These are phyloP conservation scores for Coemansia sp. DNA, from an alignment of 192 early-diverging fungal species.

Conservation along the genomic window DNA sequence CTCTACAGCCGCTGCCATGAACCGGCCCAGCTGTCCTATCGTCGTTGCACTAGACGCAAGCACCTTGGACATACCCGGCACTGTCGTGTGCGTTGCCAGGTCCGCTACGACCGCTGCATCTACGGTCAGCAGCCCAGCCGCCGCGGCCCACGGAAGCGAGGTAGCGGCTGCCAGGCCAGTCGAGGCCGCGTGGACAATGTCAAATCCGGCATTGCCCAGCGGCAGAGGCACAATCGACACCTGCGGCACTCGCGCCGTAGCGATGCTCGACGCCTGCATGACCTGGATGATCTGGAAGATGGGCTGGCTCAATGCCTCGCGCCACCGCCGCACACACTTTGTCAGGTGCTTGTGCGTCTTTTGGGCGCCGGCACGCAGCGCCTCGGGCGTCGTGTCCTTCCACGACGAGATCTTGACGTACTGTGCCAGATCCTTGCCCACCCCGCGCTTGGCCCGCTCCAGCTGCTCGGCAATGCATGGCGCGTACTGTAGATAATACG, in stretches of 20 bases:
- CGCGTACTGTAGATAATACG: slow-evolving; percentile 78
- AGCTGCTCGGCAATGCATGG: slow-evolving; percentile 54
- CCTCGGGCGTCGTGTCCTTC: slow-evolving; percentile 94
- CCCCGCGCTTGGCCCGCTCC: slow-evolving; percentile 57
- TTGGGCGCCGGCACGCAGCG: slow-evolving; percentile 81
- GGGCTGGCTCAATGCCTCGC: slow-evolving; percentile 68
- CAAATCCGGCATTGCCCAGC: slow-evolving; percentile 17
- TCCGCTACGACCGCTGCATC: not conserved
- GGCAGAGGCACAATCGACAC: slow-evolving; percentile 18
- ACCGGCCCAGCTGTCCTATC: slow-evolving; percentile 12
- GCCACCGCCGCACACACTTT: slow-evolving; percentile 86
- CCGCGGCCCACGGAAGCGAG: not conserved
- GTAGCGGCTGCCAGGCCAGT: not conserved
- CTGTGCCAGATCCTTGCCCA: slow-evolving; percentile 83
- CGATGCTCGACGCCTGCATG: slow-evolving; percentile 12
- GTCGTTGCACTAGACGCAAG: slow-evolving; percentile 15
- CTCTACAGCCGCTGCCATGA: slow-evolving; percentile 8
- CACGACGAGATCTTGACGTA: slow-evolving; percentile 94
- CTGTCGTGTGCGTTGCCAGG: slow-evolving; percentile 1
- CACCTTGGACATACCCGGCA: slow-evolving; percentile 8
- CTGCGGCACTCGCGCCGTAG: slow-evolving; percentile 12
- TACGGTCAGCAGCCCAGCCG: not conserved
- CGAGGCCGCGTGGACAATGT: not conserved
- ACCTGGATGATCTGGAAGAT: slow-evolving; percentile 52
- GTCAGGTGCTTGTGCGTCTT: slow-evolving; percentile 86